Conservation (phyloP, 31 red algal species). For the Asparagopsis taxiformis region DNA sequence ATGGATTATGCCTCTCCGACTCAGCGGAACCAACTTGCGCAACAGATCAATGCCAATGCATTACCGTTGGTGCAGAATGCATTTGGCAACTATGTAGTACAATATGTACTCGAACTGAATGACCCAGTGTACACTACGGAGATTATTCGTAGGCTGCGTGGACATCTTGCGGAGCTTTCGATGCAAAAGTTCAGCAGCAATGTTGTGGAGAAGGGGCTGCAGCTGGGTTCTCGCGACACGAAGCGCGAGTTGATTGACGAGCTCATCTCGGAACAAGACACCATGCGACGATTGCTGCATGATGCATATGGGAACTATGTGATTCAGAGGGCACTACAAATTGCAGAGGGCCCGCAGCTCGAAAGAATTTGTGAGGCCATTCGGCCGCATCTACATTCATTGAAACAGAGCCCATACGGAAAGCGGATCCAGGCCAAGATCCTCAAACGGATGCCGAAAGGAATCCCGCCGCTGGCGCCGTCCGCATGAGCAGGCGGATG, state of each 20-base stretch:
- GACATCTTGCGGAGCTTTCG: slow-evolving; percentile 76
- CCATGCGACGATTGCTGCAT: slow-evolving; percentile 67
- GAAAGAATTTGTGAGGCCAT: slow-evolving; percentile 91
- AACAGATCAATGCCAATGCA: slow-evolving; percentile 68
- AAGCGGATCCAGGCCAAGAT: slow-evolving; percentile 96
- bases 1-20: slow-evolving; percentile 83
- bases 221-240: slow-evolving; percentile 40
- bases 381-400: slow-evolving; percentile 83
- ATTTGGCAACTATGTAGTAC: slow-evolving; percentile 97
- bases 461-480: background rate
- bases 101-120: slow-evolving; percentile 92
- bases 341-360: slow-evolving; percentile 78
- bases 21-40: slow-evolving; percentile 73
- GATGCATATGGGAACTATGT: slow-evolving; percentile 97
- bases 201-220: slow-evolving; percentile 93
- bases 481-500: background rate
- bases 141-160: slow-evolving; percentile 72
- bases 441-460: slow-evolving; percentile 67
- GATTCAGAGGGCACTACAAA: slow-evolving; percentile 82
- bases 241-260: slow-evolving; percentile 74
- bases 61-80: slow-evolving; percentile 84
- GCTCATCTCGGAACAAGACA: slow-evolving; percentile 68
- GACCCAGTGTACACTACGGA: slow-evolving; percentile 63
- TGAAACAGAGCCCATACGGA: slow-evolving; percentile 91
- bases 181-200: slow-evolving; percentile 97